Evolutionary conservation across 768 basidiomycete species (phyloP), one percentile per base, ranked within the genome.

Genomic region (Podaxis rugospora): DNA sequence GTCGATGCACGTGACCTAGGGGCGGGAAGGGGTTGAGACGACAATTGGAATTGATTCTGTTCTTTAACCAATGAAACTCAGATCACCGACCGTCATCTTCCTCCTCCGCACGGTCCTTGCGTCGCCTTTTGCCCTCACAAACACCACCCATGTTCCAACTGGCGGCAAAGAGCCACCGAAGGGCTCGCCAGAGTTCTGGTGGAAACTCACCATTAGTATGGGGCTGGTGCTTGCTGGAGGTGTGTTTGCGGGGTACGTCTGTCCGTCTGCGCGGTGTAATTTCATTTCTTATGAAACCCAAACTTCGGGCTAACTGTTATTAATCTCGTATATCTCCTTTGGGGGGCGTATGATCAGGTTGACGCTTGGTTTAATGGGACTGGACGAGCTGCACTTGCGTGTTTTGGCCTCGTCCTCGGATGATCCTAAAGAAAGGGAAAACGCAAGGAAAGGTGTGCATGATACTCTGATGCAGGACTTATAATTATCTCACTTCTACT

Each of bases 351-450:
- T 37, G 18, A 37, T 56, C 21, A 94, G 93, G 2, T 75, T 97
- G 56, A 97, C 95, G 0, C 84, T 97, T 28, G 95, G 93, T 0
- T 78, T 97, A 27, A 96, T 96, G 95, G 95, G 95, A 1, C 81
- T 95, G 16, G 94, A 97, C 64, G 92, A 94, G 62, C 82, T 97
- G 14, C 92, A 96, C 66, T 82, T 97, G 4, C 85, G 93, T 16
- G 95, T 96, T 3, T 79, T 97, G 44, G 80, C 92, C 0, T 81
- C 86, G 1, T 91, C 92, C 7, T 94, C 93, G 0, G 90, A 90
- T n/a, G 81, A 93, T 69, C 63, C 75, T 4, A 78, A 66, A 21
- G 91, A 95, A 72, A 82, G 83, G 66, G 65, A 68, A 42, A 90
- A 93, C 62, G 92, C 92, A 0, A 80, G 81, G 68, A 87, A 82